Evolutionary conservation across 2,329 filamentous ascomycete species (phyloP).

Genomic region (Fusarium sp.): DNA sequence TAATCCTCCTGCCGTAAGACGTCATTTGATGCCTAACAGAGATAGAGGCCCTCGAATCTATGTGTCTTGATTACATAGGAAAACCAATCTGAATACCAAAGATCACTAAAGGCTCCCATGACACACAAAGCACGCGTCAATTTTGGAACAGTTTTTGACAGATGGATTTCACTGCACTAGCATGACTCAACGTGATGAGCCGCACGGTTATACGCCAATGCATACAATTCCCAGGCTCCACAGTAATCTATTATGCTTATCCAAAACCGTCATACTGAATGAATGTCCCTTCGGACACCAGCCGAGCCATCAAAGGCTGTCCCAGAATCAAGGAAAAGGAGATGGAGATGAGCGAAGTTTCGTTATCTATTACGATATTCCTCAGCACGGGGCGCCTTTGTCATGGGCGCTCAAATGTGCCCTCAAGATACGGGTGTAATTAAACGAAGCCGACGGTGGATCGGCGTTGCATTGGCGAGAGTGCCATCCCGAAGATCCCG

Average conservation of each 20-base stretch:
- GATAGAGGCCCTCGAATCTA: not conserved
- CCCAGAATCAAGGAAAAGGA: not conserved
- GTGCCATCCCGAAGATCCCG: not conserved
- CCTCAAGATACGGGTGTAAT: not conserved
- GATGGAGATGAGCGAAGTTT: not conserved
- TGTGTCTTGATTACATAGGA: rapidly evolving
- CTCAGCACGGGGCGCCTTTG: not conserved
- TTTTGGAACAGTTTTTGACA: too few species aligned
- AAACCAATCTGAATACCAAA: not conserved
- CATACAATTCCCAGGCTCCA: not conserved
- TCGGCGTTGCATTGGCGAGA: not conserved
- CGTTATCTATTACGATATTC: not conserved
- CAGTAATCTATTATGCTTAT: not conserved
- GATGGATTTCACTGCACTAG: not conserved
- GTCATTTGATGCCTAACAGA: not conserved
- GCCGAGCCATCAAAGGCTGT: not conserved
- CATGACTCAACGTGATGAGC: not conserved
- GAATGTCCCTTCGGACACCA: not conserved
- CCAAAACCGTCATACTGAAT: not conserved
- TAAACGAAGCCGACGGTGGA: not conserved
- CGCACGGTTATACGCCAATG: not conserved
- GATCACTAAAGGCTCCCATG: not conserved
- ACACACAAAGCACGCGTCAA: not conserved
- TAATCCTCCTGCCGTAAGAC: not conserved
- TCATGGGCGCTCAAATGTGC: slow-evolving; percentile 17